Base-by-base conservation (phyloP, 2,329 filamentous ascomycete species). In the Apiospora sp. region DNA sequence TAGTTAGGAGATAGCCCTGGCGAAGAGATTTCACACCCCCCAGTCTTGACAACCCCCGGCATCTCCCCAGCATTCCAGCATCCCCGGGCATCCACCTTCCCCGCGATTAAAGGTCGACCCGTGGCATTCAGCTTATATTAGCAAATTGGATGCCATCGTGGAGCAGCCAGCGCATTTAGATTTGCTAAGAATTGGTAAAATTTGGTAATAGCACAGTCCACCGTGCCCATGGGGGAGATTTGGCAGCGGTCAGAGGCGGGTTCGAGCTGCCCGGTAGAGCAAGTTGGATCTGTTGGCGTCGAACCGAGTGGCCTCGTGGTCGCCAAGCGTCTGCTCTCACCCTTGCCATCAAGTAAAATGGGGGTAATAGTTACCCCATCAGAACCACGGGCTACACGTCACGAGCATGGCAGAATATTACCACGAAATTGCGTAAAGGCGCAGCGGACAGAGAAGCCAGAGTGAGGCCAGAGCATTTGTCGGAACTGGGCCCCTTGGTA, bases 331-430 rank as follows among this genome's bases (percentile, higher is more conserved):
- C 68, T 70, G 49, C 37, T 41, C 37, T 61, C 30, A 12, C 58
- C 58, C 58, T 64, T 64, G 58, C 58, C 10, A 70, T 70, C 68
- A 70, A 44, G 68, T 70, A 70, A 70, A 70, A 70, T 70, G 68
- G 68, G 68, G 68, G 68, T 70, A 70, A 70, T 70, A 51, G 48
- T 51, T 48, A 69, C 67, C 67, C 67, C 67, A 69, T 69, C 16
- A 44, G 67, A 68, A 54, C 72, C 72, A 70, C 44, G 70, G 58
- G 58, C 48, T 51, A 67, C 72, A 71, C 72, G 72, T 73, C 72
- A 73, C 72, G 72, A 72, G 72, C 67, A 43, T 71, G 68, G 71
- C 67, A 71, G 68, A 71, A 73, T 71, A 72, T 73, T 68, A 49
- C 71, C 48, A 24, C 30, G 64, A 72, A 67, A 72, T 73, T 73